These are phyloP conservation scores for Cenchrus purpureus DNA, from an alignment of 176 grass and related monocot species.

Conservation along the genomic window DNA sequence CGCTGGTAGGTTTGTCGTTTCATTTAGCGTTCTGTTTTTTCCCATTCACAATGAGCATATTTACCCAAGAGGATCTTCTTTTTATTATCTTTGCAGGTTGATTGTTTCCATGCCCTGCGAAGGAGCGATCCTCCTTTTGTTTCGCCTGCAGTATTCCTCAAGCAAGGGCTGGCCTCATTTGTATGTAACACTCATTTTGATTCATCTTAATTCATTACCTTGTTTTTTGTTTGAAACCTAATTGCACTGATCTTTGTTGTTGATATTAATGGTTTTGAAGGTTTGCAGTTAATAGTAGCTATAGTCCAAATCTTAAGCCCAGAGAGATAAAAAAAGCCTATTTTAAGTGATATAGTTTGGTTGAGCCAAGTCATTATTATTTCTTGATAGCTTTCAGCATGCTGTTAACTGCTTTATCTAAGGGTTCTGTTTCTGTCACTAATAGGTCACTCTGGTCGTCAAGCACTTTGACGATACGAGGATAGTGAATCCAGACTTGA, in stretches of 20 bases:
- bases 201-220: conserved; percentile 9
- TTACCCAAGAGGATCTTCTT: neutral
- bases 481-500: conserved; percentile 78
- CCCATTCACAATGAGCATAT: conserved; percentile 26
- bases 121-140: conserved; percentile 91
- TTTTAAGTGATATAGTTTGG: neutral
- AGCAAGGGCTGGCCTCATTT: conserved; percentile 77
- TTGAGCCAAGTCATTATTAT: neutral
- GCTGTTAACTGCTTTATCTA: conserved; percentile 21
- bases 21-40: conserved; percentile 14
- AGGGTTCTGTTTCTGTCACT: conserved; percentile 27
- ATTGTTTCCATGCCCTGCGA: conserved; percentile 85
- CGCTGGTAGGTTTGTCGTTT: conserved; percentile 60
- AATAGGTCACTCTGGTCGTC: conserved; percentile 77
- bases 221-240: conserved; percentile 8
- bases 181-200: conserved; percentile 52
- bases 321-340: neutral
- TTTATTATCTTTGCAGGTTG: conserved; percentile 62
- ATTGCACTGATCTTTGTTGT: neutral
- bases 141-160: conserved; percentile 76
- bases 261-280: neutral
- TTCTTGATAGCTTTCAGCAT: conserved; percentile 11
- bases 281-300: conserved; percentile 11
- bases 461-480: conserved; percentile 86
- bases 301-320: neutral